A percentile compares a stretch with the other conserved stretches of the same genome.
Evolutionary conservation across 2,329 filamentous ascomycete genomes (phyloP).

Genomic region (Aureobasidium sp.): DNA sequence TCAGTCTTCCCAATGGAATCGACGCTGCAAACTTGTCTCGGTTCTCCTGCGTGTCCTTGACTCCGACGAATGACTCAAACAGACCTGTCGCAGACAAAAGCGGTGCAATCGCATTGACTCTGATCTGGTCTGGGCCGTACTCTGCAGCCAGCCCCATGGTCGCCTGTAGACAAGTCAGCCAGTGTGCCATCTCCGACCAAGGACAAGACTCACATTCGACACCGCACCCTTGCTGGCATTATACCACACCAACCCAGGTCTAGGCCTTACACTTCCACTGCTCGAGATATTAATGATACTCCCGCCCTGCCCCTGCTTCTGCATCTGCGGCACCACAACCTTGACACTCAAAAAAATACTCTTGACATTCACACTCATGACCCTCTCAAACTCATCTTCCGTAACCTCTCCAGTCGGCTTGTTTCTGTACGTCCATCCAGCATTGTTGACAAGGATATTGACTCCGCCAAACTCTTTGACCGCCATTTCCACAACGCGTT

Average conservation of each 20-base stretch:
- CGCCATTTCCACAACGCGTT: slow-evolving; percentile 37
- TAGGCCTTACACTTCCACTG: slow-evolving; percentile 53
- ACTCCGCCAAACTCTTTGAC: slow-evolving; percentile 42
- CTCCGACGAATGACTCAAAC: slow-evolving; percentile 50
- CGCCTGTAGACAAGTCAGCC: slow-evolving; percentile 27
- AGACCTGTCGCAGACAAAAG: slow-evolving; percentile 60
- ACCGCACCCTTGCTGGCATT: slow-evolving; percentile 61
- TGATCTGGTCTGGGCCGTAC: slow-evolving; percentile 59
- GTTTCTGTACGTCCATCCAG: slow-evolving; percentile 50
- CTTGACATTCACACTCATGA: slow-evolving; percentile 63
- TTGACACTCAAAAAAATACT: slow-evolving; percentile 53
- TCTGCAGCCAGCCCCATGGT: slow-evolving; percentile 60
- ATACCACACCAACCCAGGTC: slow-evolving; percentile 60
- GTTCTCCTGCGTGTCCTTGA: slow-evolving; percentile 55
- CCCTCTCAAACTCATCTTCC: slow-evolving; percentile 56
- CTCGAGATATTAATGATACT: slow-evolving; percentile 59
- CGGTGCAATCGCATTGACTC: slow-evolving; percentile 62
- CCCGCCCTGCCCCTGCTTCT: slow-evolving; percentile 48
- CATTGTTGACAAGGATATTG: slow-evolving; percentile 55
- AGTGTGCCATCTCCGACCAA: neutral
- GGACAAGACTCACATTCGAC: slow-evolving; percentile 31
- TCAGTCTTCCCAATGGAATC: slow-evolving; percentile 47
- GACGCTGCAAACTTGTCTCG: slow-evolving; percentile 46
- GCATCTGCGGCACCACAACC: slow-evolving; percentile 52
- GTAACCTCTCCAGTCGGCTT: slow-evolving; percentile 57